Base-by-base conservation (phyloP, 805 yeast species). In the Candida mattraensis region DNA sequence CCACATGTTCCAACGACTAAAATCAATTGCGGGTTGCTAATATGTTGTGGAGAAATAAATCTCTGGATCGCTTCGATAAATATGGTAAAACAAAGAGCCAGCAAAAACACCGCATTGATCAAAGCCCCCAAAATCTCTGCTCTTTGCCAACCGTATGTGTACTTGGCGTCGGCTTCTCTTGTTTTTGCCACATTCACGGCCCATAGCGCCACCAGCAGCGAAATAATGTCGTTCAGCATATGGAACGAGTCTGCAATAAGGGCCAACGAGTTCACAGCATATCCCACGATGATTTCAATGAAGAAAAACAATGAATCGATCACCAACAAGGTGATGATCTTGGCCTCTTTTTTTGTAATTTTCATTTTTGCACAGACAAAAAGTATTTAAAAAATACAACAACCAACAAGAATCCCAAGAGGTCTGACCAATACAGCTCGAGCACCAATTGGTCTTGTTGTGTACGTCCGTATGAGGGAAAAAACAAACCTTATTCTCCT, bases 131-230 rank as follows among this genome's bases (percentile, higher is more conserved):
- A 70, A 35, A 91, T 89, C 62, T 91, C 99, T 5, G 98, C 98
- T 49, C 99, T 74, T 61, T 91, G 95, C 95, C 97, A 87, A 12
- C 99, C 99, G 54, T 93, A 91, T 3, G 98, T 93, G 65, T 86
- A 91, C 39, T 80, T 81, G 3, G 93, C 82, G 58, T 87, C 93
- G 1, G 96, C 93, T 18, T 80, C 78, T 52, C 79, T 76, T 24
- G 77, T 78, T 50, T 83, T 83, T 35, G 96, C 88, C 9, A 88
- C 96, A 44, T 76, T 76, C 14, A 93, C 98, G 0, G 99, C 99
- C 97, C 97, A 91, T 20, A 89, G 67, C 0, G 99, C 99, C 33
- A 91, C 88, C 13, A 89, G 46, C 22, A 91, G 69, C 1, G 97
- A 87, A 40, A 91, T 79, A 37, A 91, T 86, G 63, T 91, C 99